phyloP scores from a whole-genome alignment of 208 protist genomes.

The Wallacemonas rigidus region DNA sequence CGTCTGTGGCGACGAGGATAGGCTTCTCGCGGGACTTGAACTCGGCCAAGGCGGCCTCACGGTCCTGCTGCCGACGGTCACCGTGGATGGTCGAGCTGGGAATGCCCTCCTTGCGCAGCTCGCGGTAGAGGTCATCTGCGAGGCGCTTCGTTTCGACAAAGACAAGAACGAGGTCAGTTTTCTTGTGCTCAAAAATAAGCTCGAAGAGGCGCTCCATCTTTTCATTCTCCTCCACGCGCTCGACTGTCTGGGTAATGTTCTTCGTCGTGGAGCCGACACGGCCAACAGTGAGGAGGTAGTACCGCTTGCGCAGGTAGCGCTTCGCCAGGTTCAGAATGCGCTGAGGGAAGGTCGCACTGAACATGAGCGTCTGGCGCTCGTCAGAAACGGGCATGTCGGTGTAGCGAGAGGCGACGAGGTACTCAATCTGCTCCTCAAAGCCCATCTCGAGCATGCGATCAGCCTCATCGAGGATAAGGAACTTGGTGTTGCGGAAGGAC shows the following conservation, averaged over 20 bases:
- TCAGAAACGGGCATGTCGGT: conserved; percentile 92
- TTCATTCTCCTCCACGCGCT: conserved; percentile 53
- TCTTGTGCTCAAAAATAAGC: conserved; percentile 72
- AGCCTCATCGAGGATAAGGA: conserved; percentile 97
- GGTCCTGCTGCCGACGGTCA: conserved; percentile 89
- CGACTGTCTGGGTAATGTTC: conserved; percentile 95
- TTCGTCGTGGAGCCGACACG: conserved; percentile 97
- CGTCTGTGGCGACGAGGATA: conserved; percentile 98
- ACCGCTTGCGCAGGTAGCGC: conserved; percentile 96
- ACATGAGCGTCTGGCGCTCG: conserved; percentile 99
- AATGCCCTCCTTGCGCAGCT: conserved; percentile 81
- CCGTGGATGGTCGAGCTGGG: conserved; percentile 95
- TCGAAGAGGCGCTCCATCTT: conserved; percentile 84
- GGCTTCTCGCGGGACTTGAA: conserved; percentile 89
- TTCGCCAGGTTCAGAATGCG: conserved; percentile 97
- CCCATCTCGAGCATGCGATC: conserved; percentile 99
- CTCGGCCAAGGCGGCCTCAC: conserved; percentile 79
- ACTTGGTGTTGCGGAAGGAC: conserved; percentile 88
- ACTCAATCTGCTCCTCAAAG: conserved; percentile 98
- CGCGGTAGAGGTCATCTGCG: conserved; percentile 89
- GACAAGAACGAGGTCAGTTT: conserved; percentile 87
- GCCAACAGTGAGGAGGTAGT: conserved; percentile 97
- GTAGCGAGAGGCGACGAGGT: conserved; percentile 94
- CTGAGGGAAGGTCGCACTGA: conserved; percentile 98
- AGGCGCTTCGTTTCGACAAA: conserved; percentile 99